phyloP scores from a whole-genome alignment of 2,329 filamentous ascomycete genomes.

The Sporothrix variecibatus region DNA sequence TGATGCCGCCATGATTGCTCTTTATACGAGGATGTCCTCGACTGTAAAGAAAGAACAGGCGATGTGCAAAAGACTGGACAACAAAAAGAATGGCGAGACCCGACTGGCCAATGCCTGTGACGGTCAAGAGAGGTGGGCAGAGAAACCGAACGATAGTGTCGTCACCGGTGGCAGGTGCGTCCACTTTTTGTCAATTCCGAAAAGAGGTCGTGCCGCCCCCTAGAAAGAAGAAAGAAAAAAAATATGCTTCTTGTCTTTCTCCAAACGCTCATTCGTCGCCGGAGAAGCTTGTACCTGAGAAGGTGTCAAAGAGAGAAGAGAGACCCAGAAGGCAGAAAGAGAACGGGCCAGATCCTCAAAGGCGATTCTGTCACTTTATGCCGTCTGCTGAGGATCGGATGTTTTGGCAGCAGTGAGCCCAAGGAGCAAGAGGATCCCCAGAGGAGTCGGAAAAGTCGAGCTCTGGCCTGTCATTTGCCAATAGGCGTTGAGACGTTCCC shows the following conservation, averaged over 20 bases:
- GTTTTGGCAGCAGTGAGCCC: constrained; percentile 4
- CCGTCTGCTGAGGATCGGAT: constrained; percentile 24
- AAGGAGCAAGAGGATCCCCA: neutral
- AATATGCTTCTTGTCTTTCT: neutral
- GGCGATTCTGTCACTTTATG: constrained; percentile 1
- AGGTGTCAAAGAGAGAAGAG: neutral
- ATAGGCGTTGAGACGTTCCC: neutral
- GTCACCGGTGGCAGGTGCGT: constrained; percentile 26
- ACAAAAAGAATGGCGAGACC: constrained; percentile 14
- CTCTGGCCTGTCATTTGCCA: constrained; percentile 6
- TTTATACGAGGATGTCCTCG: constrained; percentile 1
- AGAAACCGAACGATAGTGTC: constrained; percentile 32
- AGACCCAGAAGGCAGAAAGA: neutral
- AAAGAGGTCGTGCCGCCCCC: neutral
- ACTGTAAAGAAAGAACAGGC: neutral
- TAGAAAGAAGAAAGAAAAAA: neutral
- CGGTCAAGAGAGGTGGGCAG: constrained; percentile 24
- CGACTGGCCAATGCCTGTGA: constrained; percentile 17
- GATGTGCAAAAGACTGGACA: neutral
- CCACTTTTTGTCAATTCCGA: constrained; percentile 20
- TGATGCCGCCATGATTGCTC: constrained; percentile 21
- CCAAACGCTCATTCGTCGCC: neutral
- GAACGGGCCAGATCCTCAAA: neutral
- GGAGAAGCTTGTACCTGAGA: neutral
- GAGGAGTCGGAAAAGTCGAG: constrained; percentile 12